These are phyloP conservation scores for Hypsizygus marmoreus DNA, from an alignment of 768 basidiomycete species.

Conservation along the genomic window DNA sequence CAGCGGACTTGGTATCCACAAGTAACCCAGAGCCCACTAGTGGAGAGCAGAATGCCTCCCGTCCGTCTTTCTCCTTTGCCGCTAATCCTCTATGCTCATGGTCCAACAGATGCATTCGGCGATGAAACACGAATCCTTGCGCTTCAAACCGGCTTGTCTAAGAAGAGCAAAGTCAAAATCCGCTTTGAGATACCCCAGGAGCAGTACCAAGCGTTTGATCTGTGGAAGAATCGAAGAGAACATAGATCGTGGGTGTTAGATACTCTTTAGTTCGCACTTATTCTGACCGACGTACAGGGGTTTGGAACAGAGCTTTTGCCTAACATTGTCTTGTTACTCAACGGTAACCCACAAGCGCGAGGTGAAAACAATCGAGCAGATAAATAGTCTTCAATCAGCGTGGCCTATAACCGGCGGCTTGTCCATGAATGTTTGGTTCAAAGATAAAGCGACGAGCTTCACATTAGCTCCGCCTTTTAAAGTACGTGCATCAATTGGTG, in stretches of 20 bases:
- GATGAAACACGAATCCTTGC: conserved; percentile 16
- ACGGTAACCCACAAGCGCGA: conserved; percentile 18
- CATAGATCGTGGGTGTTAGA: conserved; percentile 36
- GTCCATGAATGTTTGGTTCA: conserved; percentile 34
- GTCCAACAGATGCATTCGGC: conserved; percentile 20
- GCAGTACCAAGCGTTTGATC: conserved; percentile 25
- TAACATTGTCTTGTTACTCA: conserved; percentile 49
- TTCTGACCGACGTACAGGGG: conserved; percentile 24
- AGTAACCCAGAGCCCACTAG: no score
- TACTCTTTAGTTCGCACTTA: not conserved
- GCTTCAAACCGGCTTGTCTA: conserved; percentile 12
- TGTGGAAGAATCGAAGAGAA: conserved; percentile 41
- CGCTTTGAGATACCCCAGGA: conserved; percentile 25
- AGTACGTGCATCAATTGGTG: conserved; percentile 24
- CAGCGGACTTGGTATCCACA: no score
- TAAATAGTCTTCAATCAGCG: conserved; percentile 29
- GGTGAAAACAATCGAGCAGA: conserved; percentile 19
- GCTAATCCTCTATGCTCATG: conserved; percentile 7
- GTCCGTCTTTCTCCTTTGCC: conserved; percentile 5
- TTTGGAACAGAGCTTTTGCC: conserved; percentile 37
- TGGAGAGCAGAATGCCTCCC: conserved; percentile 3
- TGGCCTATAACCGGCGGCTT: conserved; percentile 46
- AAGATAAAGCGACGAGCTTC: conserved; percentile 27
- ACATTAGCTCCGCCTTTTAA: conserved; percentile 45
- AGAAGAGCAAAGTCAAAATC: conserved; percentile 17